phyloP scores from a whole-genome alignment of 2,329 filamentous ascomycete genomes.

The Calonectria leucothoes region DNA sequence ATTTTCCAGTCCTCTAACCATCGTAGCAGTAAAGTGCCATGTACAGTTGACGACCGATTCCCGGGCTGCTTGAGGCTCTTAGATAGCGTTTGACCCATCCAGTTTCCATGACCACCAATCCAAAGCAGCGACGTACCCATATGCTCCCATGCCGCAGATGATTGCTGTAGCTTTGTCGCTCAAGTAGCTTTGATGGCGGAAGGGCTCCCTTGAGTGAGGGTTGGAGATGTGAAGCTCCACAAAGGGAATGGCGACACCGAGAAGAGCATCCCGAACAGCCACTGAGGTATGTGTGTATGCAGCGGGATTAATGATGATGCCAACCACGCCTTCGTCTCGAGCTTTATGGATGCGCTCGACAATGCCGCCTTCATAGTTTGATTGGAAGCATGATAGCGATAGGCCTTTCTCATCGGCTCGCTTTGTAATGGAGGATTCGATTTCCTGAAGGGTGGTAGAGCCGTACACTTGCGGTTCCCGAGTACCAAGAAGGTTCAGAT shows the following conservation, averaged over 20 bases:
- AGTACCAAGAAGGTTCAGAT: not conserved
- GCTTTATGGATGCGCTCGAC: conserved; percentile 25
- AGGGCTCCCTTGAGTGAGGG: conserved; percentile 22
- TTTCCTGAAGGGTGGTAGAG: not conserved
- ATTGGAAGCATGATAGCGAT: not conserved
- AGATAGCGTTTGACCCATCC: not conserved
- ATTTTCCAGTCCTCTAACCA: too few relatives aligned
- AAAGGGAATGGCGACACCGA: conserved; percentile 23
- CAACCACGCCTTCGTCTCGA: conserved; percentile 17
- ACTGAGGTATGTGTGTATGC: conserved; percentile 27
- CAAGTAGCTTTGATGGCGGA: conserved; percentile 25
- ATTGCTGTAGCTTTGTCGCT: conserved; percentile 24
- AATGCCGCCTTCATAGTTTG: conserved; percentile 19
- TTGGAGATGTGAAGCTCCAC: conserved; percentile 28
- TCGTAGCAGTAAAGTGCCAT: too few relatives aligned
- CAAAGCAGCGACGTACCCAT: not conserved
- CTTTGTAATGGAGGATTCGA: not conserved
- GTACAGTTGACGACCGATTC: too few relatives aligned
- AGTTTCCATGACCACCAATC: not conserved
- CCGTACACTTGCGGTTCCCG: conserved; percentile 5
- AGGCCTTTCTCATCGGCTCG: not conserved
- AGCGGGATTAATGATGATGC: conserved; percentile 24
- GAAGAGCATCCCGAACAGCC: conserved; percentile 22
- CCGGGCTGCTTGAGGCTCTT: too few relatives aligned
- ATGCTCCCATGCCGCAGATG: not conserved